phyloP scores from a whole-genome alignment of 805 yeast genomes.

The Starmerella ratchasimensis region DNA sequence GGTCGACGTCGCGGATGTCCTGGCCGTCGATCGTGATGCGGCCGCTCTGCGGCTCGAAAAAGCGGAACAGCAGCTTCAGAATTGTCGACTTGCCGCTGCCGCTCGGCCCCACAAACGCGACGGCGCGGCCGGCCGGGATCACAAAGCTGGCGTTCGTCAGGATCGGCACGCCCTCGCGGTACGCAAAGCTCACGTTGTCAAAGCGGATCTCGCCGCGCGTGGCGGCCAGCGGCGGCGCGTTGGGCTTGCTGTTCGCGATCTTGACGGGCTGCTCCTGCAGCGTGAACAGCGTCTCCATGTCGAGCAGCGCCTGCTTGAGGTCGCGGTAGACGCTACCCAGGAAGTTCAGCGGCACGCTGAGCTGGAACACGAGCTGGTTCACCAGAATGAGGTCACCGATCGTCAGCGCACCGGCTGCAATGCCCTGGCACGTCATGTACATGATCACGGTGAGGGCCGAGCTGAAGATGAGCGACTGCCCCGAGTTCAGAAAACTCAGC shows the following conservation, averaged over 20 bases:
- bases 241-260: slow-evolving; percentile 44
- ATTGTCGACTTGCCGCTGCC: slow-evolving; percentile 94
- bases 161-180: slow-evolving; percentile 79
- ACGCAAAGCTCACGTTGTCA: slow-evolving; percentile 87
- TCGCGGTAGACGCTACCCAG: slow-evolving; percentile 93
- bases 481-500: slow-evolving; percentile 56
- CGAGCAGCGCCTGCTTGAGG: slow-evolving; percentile 78
- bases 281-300: slow-evolving; percentile 89
- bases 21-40: slow-evolving; percentile 77
- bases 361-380: slow-evolving; percentile 89
- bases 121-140: slow-evolving; percentile 80
- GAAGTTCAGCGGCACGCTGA: slow-evolving; percentile 87
- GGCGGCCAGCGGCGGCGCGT: slow-evolving; percentile 47
- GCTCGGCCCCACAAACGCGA: slow-evolving; percentile 92
- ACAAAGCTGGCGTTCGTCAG: slow-evolving; percentile 65
- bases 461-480: slow-evolving; percentile 70
- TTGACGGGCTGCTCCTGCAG: slow-evolving; percentile 61
- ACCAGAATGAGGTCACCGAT: slow-evolving; percentile 93
- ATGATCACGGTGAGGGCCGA: slow-evolving; percentile 89
- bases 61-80: slow-evolving; percentile 68
- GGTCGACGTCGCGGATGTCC: slow-evolving; percentile 59
- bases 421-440: slow-evolving; percentile 95
- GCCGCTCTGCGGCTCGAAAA: slow-evolving; percentile 72
- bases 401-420: slow-evolving; percentile 63
- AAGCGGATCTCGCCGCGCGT: slow-evolving; percentile 60